These are phyloP conservation scores for Trametes coccinea DNA, from an alignment of 768 basidiomycete species.

Conservation along the genomic window DNA sequence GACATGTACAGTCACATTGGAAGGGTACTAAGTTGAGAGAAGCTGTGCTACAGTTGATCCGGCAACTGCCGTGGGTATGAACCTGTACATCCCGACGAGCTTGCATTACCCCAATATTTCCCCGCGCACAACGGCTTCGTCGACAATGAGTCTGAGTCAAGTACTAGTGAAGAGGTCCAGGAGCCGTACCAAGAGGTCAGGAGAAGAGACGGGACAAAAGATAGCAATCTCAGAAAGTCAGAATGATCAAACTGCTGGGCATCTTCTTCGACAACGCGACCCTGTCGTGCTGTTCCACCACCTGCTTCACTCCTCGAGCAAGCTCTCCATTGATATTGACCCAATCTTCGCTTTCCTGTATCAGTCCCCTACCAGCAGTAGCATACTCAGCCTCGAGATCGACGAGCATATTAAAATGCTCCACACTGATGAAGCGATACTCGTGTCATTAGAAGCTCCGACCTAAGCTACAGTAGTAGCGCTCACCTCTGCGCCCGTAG, in stretches of 20 bases:
- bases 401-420: constrained; percentile 54
- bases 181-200: too few relatives aligned
- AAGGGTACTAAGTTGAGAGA: too few relatives aligned
- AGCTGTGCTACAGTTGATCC: too few relatives aligned
- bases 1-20: too few relatives aligned
- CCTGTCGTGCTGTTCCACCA: constrained; percentile 51
- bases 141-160: too few relatives aligned
- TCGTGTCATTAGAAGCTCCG: background rate
- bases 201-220: too few relatives aligned
- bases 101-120: too few relatives aligned
- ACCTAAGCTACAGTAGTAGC: background rate
- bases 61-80: too few relatives aligned
- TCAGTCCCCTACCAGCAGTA: constrained; percentile 41
- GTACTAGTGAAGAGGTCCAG: too few relatives aligned
- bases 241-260: constrained; percentile 40
- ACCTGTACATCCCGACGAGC: too few relatives aligned
- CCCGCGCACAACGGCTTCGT: too few relatives aligned
- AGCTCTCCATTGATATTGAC: constrained; percentile 41
- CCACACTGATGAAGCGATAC: constrained; percentile 39
- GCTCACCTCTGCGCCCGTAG: constrained; percentile 48
- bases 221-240: background rate
- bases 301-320: constrained; percentile 36
- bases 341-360: constrained; percentile 44
- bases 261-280: constrained; percentile 51
- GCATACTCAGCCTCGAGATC: constrained; percentile 58